Evolutionary conservation across 2,329 filamentous ascomycete species (phyloP), one percentile per base, ranked within the genome.

Genomic region (Fusarium acutatum): DNA sequence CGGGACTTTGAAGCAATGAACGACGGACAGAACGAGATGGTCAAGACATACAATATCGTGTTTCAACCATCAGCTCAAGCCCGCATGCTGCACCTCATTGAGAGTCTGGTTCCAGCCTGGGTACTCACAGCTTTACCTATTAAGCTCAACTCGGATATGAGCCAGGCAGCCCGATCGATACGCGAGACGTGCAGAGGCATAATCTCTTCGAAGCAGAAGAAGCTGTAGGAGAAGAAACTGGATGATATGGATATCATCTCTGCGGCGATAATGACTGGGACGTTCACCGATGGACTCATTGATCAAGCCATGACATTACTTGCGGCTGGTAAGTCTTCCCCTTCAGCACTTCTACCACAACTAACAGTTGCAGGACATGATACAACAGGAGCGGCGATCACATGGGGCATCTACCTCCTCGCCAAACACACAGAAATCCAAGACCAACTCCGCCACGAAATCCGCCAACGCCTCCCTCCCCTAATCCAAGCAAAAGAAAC

Each of bases 221-320:
- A 84, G 74, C 74, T 85, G 38, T 82, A 80, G 38, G 82, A 83
- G 64, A 85, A 86, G 65, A 83, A 87, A 63, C 80, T 82, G 20
- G 82, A 81, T 2, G 90, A 90, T 47, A 81, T 89, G 12, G 94
- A 97, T 80, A 96, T 97, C 65, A 85, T 97, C 34, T 94, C 92
- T 3, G 92, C 96, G 0, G 94, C 94, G 17, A 85, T 97, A 50
- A 88, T 91, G 79, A 94, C 90, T 46, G 93, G 92, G 46, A 89
- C 86, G 12, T 96, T 97, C 82, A 88, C 84, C 13, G 93, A 94
- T 54, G 90, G 94, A 67, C 88, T 97, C 13, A 89, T 94, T 38
- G 92, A 96, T 80, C 94, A 97, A 82, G 88, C 96, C 79, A 96
- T 97, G 93, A 96, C 94, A 0, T 96, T 97, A 83, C 88, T 97